Conservation (phyloP, 768 basidiomycete species). For the Leccinellum luteum region DNA sequence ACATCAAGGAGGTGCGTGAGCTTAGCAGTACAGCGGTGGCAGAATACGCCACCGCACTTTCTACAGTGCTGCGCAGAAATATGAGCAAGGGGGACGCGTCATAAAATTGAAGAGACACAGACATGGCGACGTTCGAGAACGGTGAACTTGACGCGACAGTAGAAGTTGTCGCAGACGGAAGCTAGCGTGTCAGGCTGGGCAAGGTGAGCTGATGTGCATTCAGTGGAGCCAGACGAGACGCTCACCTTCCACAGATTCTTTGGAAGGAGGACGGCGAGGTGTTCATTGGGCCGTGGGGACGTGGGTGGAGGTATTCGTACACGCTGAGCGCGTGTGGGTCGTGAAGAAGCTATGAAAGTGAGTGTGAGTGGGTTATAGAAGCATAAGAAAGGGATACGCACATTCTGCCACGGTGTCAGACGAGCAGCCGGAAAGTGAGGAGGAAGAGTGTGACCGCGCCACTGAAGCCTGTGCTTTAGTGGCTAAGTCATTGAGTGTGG, state of each 20-base stretch:
- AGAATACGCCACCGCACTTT: constrained; percentile 81
- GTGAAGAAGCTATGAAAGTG: constrained; percentile 19
- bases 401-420: constrained; percentile 17
- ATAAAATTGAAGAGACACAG: constrained; percentile 29
- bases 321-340: constrained; percentile 16
- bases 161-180: constrained; percentile 67
- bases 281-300: constrained; percentile 51
- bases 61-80: constrained; percentile 62
- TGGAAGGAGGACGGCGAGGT: constrained; percentile 73
- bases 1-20: constrained; percentile 68
- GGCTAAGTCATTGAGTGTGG: constrained; percentile 28
- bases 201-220: constrained; percentile 17
- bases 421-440: constrained; percentile 8
- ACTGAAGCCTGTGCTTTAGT: constrained; percentile 24
- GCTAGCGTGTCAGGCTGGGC: constrained; percentile 60
- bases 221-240: not conserved
- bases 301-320: constrained; percentile 17
- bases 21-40: constrained; percentile 57
- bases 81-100: constrained; percentile 14
- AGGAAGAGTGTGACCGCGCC: constrained; percentile 4
- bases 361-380: not conserved
- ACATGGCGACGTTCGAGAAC: constrained; percentile 76
- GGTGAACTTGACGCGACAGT: constrained; percentile 63
- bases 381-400: not conserved
- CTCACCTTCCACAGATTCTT: constrained; percentile 73